Evolutionary conservation across 257 asterid species (phyloP).

Genomic region (Solanum chaucha): DNA sequence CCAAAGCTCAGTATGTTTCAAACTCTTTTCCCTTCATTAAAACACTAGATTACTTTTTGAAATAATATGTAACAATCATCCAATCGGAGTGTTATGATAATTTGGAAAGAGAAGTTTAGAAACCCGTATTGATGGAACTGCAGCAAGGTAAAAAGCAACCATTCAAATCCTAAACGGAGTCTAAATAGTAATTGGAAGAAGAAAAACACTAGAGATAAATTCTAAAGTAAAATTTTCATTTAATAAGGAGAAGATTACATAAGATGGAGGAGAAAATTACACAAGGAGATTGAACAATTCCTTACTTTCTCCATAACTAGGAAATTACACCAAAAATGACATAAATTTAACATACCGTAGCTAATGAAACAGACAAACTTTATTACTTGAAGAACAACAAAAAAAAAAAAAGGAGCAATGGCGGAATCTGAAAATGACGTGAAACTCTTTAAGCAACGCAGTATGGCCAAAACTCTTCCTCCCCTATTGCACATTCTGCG

Average conservation of each 20-base stretch:
- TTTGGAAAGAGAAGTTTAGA: background rate
- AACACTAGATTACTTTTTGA: too few species aligned
- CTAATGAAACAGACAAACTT: background rate
- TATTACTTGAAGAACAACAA: background rate
- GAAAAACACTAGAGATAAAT: background rate
- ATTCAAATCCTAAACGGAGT: background rate
- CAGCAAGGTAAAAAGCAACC: background rate
- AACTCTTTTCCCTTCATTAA: too few species aligned
- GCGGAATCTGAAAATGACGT: background rate
- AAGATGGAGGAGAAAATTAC: background rate
- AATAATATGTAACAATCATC: too few species aligned
- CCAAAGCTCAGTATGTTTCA: too few species aligned
- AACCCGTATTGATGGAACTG: too few species aligned
- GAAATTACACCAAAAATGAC: background rate
- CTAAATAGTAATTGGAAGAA: background rate
- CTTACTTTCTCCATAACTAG: background rate
- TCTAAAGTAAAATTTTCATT: background rate
- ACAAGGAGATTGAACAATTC: background rate
- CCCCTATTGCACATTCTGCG: slow-evolving; percentile 39
- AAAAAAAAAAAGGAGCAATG: background rate
- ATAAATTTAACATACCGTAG: background rate
- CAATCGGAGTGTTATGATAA: background rate
- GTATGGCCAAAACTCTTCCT: slow-evolving; percentile 87
- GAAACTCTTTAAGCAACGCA: slow-evolving; percentile 47
- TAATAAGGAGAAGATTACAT: background rate